Percentiles rank a stretch among this genome's conserved stretches.
phyloP scores from a whole-genome alignment of 2,329 filamentous ascomycete genomes.

The Daldinia sp. region DNA sequence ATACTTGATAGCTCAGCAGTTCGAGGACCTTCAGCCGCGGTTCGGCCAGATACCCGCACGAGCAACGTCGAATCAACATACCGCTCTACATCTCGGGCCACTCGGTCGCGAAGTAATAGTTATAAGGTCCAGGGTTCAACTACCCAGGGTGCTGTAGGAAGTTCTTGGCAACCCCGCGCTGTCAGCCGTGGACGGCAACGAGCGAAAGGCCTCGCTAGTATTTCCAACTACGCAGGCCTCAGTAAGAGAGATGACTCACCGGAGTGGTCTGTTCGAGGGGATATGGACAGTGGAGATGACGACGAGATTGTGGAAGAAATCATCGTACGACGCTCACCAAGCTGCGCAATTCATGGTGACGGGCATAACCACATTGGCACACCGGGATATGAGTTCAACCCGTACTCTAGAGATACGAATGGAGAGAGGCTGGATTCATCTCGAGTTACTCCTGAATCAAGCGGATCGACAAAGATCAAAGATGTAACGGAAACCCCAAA shows the following conservation, averaged over 20 bases:
- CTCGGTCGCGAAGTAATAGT: slow-evolving; percentile 12
- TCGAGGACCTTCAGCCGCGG: neutral
- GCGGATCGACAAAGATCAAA: neutral
- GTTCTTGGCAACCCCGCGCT: neutral
- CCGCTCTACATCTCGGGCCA: slow-evolving; percentile 1
- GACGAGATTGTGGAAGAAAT: slow-evolving; percentile 9
- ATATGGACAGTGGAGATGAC: neutral
- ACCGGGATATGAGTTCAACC: neutral
- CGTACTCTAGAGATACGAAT: neutral
- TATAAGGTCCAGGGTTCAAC: neutral
- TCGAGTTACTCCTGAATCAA: neutral
- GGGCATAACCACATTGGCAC: neutral
- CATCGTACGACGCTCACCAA: slow-evolving; percentile 6
- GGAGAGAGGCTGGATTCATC: neutral
- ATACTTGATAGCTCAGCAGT: neutral
- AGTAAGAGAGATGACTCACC: neutral
- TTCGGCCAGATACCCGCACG: slow-evolving; percentile 9
- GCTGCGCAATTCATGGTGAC: slow-evolving; percentile 3
- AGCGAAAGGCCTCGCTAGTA: neutral
- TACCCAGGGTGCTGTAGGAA: neutral
- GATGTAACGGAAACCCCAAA: neutral
- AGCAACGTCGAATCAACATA: slow-evolving; percentile 13
- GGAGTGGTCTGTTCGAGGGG: neutral
- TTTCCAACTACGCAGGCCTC: neutral
- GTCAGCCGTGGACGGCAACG: slow-evolving; percentile 1